Evolutionary conservation across 1,139 yeast species (phyloP).

Genomic region (Kodamaea ohmeri): DNA sequence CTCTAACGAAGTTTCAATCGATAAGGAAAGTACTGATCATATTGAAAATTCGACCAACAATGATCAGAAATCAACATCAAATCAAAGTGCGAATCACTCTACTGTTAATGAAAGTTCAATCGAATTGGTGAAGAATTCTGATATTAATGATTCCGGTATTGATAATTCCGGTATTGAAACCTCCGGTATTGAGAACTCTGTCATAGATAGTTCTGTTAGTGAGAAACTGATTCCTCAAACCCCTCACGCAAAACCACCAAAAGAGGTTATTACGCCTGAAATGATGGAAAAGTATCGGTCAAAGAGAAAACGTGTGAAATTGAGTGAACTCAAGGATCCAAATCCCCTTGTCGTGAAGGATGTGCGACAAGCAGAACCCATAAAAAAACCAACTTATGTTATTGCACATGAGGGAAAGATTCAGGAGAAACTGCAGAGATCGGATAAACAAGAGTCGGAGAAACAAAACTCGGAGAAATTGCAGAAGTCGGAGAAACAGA

Average conservation of each 20-base stretch:
- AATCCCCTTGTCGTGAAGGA: constrained; percentile 1
- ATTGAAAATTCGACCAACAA: too few relatives aligned
- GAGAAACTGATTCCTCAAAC: background rate
- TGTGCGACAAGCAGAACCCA: background rate
- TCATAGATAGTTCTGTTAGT: too few relatives aligned
- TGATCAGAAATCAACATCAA: background rate
- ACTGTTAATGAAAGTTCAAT: background rate
- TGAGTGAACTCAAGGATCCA: constrained; percentile 4
- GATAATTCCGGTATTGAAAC: background rate
- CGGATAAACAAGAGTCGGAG: background rate
- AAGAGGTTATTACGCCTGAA: background rate
- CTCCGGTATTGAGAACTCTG: background rate
- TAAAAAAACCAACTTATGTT: too few relatives aligned
- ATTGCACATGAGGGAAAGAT: too few relatives aligned
- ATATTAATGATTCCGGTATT: background rate
- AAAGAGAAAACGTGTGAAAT: constrained; percentile 2
- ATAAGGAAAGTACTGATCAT: too few relatives aligned
- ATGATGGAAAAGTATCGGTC: constrained; percentile 4
- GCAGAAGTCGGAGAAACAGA: background rate
- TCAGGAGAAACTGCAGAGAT: background rate
- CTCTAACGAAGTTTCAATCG: too few relatives aligned
- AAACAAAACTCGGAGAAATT: background rate
- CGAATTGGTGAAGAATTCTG: background rate
- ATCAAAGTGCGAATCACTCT: background rate
- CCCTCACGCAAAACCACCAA: background rate